Base-by-base conservation (phyloP, 805 yeast species). In the Wickerhamiella alocasiicola region DNA sequence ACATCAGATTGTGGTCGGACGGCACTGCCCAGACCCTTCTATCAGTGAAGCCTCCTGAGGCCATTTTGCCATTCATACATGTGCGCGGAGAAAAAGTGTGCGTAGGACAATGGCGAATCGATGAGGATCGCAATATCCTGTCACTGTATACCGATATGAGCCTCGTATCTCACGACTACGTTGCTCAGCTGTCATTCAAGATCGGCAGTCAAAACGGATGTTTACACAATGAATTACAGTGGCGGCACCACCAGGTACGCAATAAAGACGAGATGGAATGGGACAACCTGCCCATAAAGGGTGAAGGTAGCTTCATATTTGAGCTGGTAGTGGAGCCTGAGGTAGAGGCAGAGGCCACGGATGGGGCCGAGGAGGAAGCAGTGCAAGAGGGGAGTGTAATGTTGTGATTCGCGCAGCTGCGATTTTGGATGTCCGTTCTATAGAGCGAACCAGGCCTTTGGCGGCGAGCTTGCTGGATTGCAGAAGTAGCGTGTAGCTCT, bases 1-100 rank as follows among this genome's bases (percentile, higher is more conserved):
- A 85, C 57, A 60, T 78, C 26, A 66, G 96, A 46, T 85, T 88
- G 53, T 81, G 69, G 55, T 77, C 78, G 0, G 80, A 81, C 53
- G 96, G 97, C 0, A 63, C 70, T 1, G 79, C 83, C 45, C 61
- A 81, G 31, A 73, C 80, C 53, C 67, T 81, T 21, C 67, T 83
- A 20, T 72, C 93, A 0, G 70, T 79, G 3, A 66, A 74, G 41
- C 88, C 81, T 51, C 97, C 97, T 0, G 55, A 59, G 2, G 57
- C 62, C 31, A 76, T 85, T 1, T 77, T 87, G 2, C 78, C 78
- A 3, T 62, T 62, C 39, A 66, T 81, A 39, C 54, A 55, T 6
- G 53, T 54, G 23, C 53, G 56, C 3, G 46, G 57, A 54, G 31
- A n/a, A 9, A 13, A 57, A 52, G 54, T 56, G 31, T 17, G 26